phyloP scores from a whole-genome alignment of 352 stramenopile species.

The Phytophthora litchii region DNA sequence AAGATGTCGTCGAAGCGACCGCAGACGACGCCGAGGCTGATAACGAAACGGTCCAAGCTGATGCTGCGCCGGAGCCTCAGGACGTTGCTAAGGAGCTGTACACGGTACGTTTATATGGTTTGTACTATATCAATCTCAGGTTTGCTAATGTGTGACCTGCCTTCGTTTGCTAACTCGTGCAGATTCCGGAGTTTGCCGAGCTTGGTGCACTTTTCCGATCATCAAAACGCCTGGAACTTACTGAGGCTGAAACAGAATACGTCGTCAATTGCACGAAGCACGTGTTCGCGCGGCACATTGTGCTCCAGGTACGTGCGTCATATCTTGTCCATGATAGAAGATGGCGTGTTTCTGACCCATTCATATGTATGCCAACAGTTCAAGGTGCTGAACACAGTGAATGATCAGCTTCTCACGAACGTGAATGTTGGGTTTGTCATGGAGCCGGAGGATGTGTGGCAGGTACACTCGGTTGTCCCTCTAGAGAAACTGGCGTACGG shows the following conservation, averaged over 20 bases:
- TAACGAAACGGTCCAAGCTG: slow-evolving; percentile 28
- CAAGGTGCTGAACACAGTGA: slow-evolving; percentile 98
- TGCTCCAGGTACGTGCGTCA: slow-evolving; percentile 73
- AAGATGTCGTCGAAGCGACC: slow-evolving; percentile 40
- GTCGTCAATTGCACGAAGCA: slow-evolving; percentile 97
- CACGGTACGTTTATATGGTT: slow-evolving; percentile 58
- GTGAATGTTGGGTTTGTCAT: slow-evolving; percentile 92
- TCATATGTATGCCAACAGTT: slow-evolving; percentile 87
- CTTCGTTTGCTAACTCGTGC: slow-evolving; percentile 5
- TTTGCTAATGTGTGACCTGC: neutral
- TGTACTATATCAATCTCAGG: neutral
- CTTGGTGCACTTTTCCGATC: slow-evolving; percentile 95
- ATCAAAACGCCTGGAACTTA: slow-evolving; percentile 91
- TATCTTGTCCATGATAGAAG: neutral
- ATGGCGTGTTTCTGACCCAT: slow-evolving; percentile 10
- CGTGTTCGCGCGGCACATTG: slow-evolving; percentile 96
- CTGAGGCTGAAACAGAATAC: slow-evolving; percentile 98
- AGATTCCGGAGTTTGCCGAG: slow-evolving; percentile 95
- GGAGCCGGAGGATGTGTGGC: slow-evolving; percentile 92
- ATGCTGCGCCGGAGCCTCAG: slow-evolving; percentile 53
- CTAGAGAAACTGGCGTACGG: slow-evolving; percentile 92
- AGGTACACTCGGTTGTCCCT: slow-evolving; percentile 90
- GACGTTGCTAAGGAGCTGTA: slow-evolving; percentile 94
- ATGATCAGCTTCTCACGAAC: slow-evolving; percentile 96
- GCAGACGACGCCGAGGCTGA: slow-evolving; percentile 48